Base-by-base conservation (phyloP, 2,329 filamentous ascomycete genomes). In the Talaromyces sp. region DNA sequence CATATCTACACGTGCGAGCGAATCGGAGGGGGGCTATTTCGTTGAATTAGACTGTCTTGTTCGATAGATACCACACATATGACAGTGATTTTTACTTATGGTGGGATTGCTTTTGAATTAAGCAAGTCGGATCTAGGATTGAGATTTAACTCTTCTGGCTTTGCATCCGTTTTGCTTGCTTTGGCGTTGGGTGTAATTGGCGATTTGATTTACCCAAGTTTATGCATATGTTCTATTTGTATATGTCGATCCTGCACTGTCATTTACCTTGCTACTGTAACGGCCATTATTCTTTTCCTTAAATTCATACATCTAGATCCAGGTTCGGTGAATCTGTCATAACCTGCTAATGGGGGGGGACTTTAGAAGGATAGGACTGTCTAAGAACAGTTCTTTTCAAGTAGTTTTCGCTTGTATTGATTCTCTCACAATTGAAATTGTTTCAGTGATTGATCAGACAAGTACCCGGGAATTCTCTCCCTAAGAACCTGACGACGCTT, bases 1-100 rank as follows among this genome's bases (percentile, higher is more conserved):
- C 93, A 68, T 87, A 90, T 74, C 85, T 97, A 67, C 93, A 98
- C 79, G 81, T 92, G 72, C 89, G 92, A 78, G 90, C 93, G 78
- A 92, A 87, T 79, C 86, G 91, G 78, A 85, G 90, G 75, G 93
- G 93, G 69, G 90, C 92, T 68, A 97, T 97, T 80, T 87, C 90
- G 66, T 83, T 97, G 75, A 85, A 82, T 72, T 87, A 75, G 74
- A 66, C 67, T 60, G 24, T 39, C 50, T 37, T 57, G 43, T 13
- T 57, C 27, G 39, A 57, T 54, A 52, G 22, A 57, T 63, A 57
- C 19, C 33, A 43, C 45, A 47, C 27, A 50, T 16, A 27, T 49
- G 11, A 27, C 50, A 33, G 14, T 56, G 50, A 16, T 56, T 39
- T 13, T 22, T 19, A 2, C 14, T 56, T 11, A 14, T 24, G 52